phyloP scores from a whole-genome alignment of 2,329 filamentous ascomycete genomes.

The Lecanoromycetidae sp. region DNA sequence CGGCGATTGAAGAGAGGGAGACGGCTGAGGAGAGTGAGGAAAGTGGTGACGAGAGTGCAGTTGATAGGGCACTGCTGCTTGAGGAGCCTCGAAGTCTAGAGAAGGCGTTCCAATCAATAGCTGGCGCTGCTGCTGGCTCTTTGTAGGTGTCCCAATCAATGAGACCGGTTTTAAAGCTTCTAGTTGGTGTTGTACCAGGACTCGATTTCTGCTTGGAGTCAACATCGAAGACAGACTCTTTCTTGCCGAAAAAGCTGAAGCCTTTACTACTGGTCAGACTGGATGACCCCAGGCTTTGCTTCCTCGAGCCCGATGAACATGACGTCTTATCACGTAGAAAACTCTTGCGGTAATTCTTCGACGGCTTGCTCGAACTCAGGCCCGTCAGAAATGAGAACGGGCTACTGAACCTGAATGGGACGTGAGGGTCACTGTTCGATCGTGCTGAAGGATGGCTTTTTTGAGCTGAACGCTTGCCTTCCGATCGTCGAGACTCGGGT shows the following conservation, averaged over 20 bases:
- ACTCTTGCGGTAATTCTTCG: background rate
- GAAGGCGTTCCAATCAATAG: too few species aligned
- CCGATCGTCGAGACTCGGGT: background rate
- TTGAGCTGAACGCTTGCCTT: background rate
- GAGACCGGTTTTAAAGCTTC: background rate
- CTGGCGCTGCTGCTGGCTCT: too few species aligned
- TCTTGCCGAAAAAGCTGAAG: conserved; percentile 7
- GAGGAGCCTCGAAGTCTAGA: too few species aligned
- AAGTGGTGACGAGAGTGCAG: conserved; percentile 1
- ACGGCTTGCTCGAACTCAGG: background rate
- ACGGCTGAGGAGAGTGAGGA: background rate
- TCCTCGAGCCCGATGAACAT: background rate
- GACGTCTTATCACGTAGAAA: background rate
- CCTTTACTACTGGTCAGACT: conserved; percentile 2
- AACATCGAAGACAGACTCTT: conserved; percentile 9
- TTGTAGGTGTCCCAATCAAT: too few species aligned
- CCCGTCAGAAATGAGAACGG: conserved; percentile 3
- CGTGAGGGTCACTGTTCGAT: background rate
- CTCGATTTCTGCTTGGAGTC: conserved; percentile 6
- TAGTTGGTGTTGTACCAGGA: conserved; percentile 12
- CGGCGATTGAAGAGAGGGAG: conserved; percentile 5
- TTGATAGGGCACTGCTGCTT: conserved; percentile 4
- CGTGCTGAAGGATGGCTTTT: background rate
- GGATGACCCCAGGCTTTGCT: conserved; percentile 2
- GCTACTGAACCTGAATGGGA: conserved; percentile 1